Evolutionary conservation across 352 stramenopile species (phyloP).

Genomic region (Thraustotheca clavata): DNA sequence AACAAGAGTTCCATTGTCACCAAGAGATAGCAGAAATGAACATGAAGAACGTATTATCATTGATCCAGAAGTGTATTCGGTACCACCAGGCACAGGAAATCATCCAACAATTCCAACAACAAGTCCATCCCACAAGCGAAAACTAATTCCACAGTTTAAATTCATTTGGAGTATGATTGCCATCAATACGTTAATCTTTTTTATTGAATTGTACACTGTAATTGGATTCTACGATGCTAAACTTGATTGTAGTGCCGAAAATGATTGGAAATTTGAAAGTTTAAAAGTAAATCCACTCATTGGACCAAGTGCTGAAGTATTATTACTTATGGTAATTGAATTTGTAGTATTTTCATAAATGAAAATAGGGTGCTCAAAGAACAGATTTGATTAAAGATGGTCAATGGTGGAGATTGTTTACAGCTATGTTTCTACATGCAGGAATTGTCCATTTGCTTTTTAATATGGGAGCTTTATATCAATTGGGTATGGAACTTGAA

Average conservation of each 20-base stretch:
- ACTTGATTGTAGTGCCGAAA: conserved; percentile 30
- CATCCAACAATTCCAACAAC: not conserved
- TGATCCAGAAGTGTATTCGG: not conserved
- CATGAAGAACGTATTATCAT: not conserved
- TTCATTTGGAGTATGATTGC: conserved; percentile 15
- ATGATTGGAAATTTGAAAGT: conserved; percentile 55
- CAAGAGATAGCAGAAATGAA: not conserved
- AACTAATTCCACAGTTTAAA: conserved; percentile 14
- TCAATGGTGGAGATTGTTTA: conserved; percentile 53
- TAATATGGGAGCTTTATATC: conserved; percentile 43
- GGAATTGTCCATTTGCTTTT: conserved; percentile 54
- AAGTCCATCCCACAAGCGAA: not conserved
- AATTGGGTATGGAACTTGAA: conserved; percentile 52
- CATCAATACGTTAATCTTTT: conserved; percentile 17
- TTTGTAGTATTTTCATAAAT: too few relatives aligned
- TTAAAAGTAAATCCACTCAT: conserved; percentile 62
- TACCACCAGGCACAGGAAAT: not conserved
- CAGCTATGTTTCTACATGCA: conserved; percentile 58
- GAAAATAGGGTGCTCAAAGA: conserved; percentile 31
- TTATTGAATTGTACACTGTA: conserved; percentile 16
- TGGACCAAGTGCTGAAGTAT: conserved; percentile 37
- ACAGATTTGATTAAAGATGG: conserved; percentile 41
- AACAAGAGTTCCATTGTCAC: too few relatives aligned
- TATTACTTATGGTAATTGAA: conserved; percentile 28
- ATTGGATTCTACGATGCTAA: not conserved